Percentiles rank a stretch among this genome's conserved stretches.
Conservation (phyloP, 1,284 basidiomycete species). For the Marasmius tenuissimus region DNA sequence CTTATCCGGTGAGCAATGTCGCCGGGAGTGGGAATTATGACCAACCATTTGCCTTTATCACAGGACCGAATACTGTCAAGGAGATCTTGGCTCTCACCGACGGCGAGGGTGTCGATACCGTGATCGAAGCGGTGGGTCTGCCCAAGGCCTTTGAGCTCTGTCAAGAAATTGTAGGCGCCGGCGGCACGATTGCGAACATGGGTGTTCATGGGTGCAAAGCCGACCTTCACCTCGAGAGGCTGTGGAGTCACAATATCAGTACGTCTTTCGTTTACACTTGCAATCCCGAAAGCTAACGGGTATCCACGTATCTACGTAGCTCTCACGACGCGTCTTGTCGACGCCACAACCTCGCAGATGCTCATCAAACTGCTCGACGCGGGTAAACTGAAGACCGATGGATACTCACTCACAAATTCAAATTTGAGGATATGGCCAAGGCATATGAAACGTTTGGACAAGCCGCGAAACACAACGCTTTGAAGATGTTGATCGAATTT, state of each 20-base stretch:
- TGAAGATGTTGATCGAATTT: slow-evolving; percentile 25
- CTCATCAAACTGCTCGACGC: slow-evolving; percentile 23
- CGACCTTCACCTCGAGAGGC: slow-evolving; percentile 25
- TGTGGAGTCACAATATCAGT: slow-evolving; percentile 25
- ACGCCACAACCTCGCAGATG: slow-evolving; percentile 19
- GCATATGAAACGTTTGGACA: slow-evolving; percentile 23
- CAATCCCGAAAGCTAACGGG: neutral
- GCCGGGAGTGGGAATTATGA: neutral
- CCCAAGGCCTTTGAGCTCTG: slow-evolving; percentile 25
- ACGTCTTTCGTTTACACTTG: neutral
- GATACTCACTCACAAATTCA: slow-evolving; percentile 22
- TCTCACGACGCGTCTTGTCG: slow-evolving; percentile 23
- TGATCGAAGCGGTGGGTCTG: slow-evolving; percentile 25
- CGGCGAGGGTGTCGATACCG: slow-evolving; percentile 24
- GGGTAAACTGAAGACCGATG: slow-evolving; percentile 18
- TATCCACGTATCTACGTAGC: slow-evolving; percentile 1
- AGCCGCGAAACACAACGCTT: slow-evolving; percentile 20
- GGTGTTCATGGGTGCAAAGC: slow-evolving; percentile 26
- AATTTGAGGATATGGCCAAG: slow-evolving; percentile 18
- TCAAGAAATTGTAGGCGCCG: slow-evolving; percentile 24
- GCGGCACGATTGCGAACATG: slow-evolving; percentile 26
- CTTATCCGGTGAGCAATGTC: slow-evolving; percentile 13
- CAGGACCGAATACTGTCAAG: slow-evolving; percentile 14
- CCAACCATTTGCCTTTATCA: neutral
- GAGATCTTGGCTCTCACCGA: slow-evolving; percentile 24